Conservation (phyloP, 2,329 filamentous ascomycete species). For the Thelonectria discophora region DNA sequence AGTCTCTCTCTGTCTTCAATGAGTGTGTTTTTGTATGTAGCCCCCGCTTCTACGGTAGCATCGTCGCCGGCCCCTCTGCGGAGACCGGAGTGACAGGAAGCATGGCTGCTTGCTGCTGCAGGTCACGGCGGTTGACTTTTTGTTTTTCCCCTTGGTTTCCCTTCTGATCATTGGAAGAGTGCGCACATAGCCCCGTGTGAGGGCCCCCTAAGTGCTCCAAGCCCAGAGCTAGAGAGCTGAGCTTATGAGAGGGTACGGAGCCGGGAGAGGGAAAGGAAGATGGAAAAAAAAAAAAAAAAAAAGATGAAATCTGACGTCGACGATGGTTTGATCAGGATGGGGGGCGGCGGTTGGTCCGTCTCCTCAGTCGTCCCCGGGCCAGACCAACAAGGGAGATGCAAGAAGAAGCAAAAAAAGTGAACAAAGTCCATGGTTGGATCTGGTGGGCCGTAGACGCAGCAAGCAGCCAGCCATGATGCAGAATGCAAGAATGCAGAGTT, state of each 20-base stretch:
- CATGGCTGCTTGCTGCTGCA: too few species aligned
- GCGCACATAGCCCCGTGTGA: too few species aligned
- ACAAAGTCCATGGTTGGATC: neutral
- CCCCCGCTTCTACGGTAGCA: neutral
- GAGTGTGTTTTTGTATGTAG: too few species aligned
- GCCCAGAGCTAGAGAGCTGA: slow-evolving; percentile 6
- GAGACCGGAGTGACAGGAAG: slow-evolving; percentile 11
- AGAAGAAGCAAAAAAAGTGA: neutral
- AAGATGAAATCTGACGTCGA: neutral
- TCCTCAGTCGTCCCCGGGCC: neutral
- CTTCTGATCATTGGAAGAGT: too few species aligned
- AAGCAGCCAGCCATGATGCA: neutral
- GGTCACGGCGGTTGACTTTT: slow-evolving; percentile 10
- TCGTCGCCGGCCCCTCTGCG: slow-evolving; percentile 13
- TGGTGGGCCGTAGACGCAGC: slow-evolving; percentile 9
- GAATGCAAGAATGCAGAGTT: neutral
- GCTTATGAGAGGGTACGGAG: neutral
- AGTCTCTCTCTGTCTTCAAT: neutral
- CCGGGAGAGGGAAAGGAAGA: neutral
- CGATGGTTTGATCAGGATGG: neutral
- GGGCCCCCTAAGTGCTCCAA: too few species aligned
- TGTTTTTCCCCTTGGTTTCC: slow-evolving; percentile 6
- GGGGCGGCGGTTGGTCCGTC: neutral
- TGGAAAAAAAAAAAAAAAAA: slow-evolving; percentile 5
- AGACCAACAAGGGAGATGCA: neutral